These are phyloP conservation scores for Grosmannia serpens DNA, from an alignment of 2,329 filamentous ascomycete species.

Conservation along the genomic window DNA sequence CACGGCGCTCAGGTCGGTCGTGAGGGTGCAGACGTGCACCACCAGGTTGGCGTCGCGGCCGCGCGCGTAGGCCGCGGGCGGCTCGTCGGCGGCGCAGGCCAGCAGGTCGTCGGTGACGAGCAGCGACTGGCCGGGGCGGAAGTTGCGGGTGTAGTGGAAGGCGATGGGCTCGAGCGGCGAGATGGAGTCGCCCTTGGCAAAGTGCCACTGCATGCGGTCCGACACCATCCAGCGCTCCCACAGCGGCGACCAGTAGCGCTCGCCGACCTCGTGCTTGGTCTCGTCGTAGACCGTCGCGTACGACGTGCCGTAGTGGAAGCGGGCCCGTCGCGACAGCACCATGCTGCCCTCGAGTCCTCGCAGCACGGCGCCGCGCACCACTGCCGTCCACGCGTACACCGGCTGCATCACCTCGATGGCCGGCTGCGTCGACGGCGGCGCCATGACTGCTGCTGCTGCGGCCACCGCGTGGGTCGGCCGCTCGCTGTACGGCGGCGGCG, in stretches of 20 bases:
- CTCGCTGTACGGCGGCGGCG: slow-evolving; percentile 55
- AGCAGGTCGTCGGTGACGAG: slow-evolving; percentile 73
- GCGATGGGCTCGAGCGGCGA: slow-evolving; percentile 64
- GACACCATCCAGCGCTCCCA: slow-evolving; percentile 79
- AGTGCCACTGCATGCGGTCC: slow-evolving; percentile 79
- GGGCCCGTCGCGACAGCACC: slow-evolving; percentile 61
- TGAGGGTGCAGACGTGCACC: slow-evolving; percentile 61
- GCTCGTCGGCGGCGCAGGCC: slow-evolving; percentile 58
- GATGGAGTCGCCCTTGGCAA: slow-evolving; percentile 65
- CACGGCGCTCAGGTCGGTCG: slow-evolving; percentile 67
- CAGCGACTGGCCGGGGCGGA: slow-evolving; percentile 65
- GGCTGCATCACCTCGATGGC: slow-evolving; percentile 71
- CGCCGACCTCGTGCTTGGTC: slow-evolving; percentile 57
- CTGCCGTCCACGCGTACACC: slow-evolving; percentile 71
- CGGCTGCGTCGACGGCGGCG: slow-evolving; percentile 16
- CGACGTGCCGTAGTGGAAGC: slow-evolving; percentile 70
- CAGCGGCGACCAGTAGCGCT: slow-evolving; percentile 68
- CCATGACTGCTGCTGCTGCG: background rate
- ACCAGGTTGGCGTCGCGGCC: slow-evolving; percentile 29
- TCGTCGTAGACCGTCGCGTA: slow-evolving; percentile 76
- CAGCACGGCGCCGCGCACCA: slow-evolving; percentile 66
- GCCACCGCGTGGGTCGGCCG: slow-evolving; percentile 50
- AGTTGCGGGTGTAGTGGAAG: slow-evolving; percentile 80
- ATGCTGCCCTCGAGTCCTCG: slow-evolving; percentile 67
- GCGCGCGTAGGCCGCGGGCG: slow-evolving; percentile 46